These are phyloP conservation scores for Rhizoclosmatium globosum DNA, from an alignment of 192 early-diverging fungal species.

Conservation along the genomic window DNA sequence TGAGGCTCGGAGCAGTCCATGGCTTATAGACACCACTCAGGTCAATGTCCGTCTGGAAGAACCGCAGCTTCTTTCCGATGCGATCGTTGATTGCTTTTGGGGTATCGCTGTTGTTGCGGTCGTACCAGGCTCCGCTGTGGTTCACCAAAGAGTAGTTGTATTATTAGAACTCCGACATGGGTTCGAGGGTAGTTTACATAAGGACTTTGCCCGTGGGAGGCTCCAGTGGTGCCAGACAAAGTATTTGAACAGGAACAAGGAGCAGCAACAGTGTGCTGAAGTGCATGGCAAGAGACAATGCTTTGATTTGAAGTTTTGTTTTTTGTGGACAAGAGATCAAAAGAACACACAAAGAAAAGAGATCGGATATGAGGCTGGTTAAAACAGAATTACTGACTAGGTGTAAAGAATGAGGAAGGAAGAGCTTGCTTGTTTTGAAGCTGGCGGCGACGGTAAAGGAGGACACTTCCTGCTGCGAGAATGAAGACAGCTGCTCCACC, in stretches of 20 bases:
- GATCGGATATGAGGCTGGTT: too few relatives aligned
- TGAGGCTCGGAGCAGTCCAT: conserved; percentile 7
- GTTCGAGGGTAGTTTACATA: background rate
- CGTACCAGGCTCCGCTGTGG: conserved; percentile 23
- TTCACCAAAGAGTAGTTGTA: background rate
- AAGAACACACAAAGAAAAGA: too few relatives aligned
- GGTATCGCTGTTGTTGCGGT: conserved; percentile 29
- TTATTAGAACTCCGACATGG: background rate
- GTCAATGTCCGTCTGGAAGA: conserved; percentile 41
- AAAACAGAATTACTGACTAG: background rate
- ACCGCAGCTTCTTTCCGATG: conserved; percentile 24
- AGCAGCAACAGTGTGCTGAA: too few relatives aligned
- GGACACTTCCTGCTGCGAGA: background rate
- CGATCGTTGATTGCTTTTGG: conserved; percentile 15
- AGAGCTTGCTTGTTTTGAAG: background rate
- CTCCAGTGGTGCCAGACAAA: conserved; percentile 6
- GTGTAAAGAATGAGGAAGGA: background rate
- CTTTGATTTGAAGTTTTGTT: too few relatives aligned
- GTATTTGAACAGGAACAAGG: too few relatives aligned
- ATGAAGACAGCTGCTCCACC: background rate
- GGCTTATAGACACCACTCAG: conserved; percentile 35
- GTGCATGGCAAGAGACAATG: too few relatives aligned
- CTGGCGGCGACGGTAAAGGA: background rate
- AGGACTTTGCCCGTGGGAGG: conserved; percentile 24
- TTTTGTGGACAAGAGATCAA: too few relatives aligned